Evolutionary conservation across 2,329 filamentous ascomycete species (phyloP).

Genomic region (Sporothrix mexicana): DNA sequence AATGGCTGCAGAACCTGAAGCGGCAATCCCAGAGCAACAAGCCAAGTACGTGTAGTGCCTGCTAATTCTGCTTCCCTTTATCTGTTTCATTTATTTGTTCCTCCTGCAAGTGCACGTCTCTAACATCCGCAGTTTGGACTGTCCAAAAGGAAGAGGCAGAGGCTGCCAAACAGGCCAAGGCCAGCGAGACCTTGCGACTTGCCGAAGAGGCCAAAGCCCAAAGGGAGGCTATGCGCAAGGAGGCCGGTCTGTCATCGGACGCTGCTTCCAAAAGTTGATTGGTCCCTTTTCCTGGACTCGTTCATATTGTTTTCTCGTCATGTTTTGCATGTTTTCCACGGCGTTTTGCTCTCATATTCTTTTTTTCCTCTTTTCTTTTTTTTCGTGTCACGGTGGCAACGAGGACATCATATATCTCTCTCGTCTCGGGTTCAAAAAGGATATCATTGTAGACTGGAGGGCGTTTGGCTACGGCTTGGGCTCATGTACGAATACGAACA

Average conservation of each 20-base stretch:
- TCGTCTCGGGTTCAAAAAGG: constrained; percentile 6
- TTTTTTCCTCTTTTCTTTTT: background rate
- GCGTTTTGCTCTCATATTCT: background rate
- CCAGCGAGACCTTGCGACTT: constrained; percentile 46
- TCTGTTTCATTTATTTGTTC: too few relatives aligned
- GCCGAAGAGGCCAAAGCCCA: constrained; percentile 52
- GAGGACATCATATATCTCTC: background rate
- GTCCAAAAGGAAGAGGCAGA: constrained; percentile 58
- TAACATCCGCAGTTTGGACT: constrained; percentile 52
- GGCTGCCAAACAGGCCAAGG: constrained; percentile 48
- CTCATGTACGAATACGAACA: background rate
- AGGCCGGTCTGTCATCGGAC: constrained; percentile 52
- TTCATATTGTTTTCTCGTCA: background rate
- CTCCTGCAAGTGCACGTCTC: background rate
- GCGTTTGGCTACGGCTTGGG: constrained; percentile 28
- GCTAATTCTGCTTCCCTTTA: background rate
- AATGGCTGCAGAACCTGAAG: constrained; percentile 84
- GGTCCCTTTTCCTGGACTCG: too few relatives aligned
- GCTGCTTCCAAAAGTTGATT: constrained; percentile 20
- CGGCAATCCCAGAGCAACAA: constrained; percentile 90
- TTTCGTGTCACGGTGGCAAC: background rate
- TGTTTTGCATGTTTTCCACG: background rate
- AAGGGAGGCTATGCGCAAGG: constrained; percentile 57
- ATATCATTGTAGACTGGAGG: constrained; percentile 8
- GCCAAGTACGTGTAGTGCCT: constrained; percentile 69